Conservation (phyloP, 2,329 filamentous ascomycete genomes). For the Colletotrichum sp. region DNA sequence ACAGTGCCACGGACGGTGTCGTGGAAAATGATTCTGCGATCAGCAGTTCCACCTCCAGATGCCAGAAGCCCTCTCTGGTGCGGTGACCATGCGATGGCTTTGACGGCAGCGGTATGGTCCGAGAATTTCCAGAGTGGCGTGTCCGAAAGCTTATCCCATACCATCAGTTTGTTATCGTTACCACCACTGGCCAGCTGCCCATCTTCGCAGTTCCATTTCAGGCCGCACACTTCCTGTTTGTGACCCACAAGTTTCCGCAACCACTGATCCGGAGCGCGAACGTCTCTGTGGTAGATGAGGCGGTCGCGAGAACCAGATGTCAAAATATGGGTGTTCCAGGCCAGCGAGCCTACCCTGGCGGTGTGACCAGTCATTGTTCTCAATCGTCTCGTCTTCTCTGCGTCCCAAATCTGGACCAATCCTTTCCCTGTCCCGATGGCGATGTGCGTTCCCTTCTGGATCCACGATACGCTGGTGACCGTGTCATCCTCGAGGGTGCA, state of each 20-base stretch:
- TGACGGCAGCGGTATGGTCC: conserved; percentile 94
- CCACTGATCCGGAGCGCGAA: conserved; percentile 90
- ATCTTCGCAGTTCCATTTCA: conserved; percentile 97
- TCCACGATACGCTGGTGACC: conserved; percentile 98
- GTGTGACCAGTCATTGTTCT: conserved; percentile 98
- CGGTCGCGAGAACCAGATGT: conserved; percentile 95
- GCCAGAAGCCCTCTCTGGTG: conserved; percentile 95
- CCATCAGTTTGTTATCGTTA: conserved; percentile 98
- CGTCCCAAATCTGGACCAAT: conserved; percentile 97
- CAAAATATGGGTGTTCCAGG: conserved; percentile 98
- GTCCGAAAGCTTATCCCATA: conserved; percentile 96
- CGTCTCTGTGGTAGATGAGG: conserved; percentile 93
- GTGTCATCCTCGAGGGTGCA: conserved; percentile 93
- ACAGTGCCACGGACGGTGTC: conserved; percentile 85
- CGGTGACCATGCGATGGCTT: conserved; percentile 97
- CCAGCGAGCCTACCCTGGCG: conserved; percentile 88
- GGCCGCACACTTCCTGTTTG: conserved; percentile 96
- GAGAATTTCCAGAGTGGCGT: conserved; percentile 93
- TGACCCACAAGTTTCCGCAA: conserved; percentile 87
- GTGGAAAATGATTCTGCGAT: conserved; percentile 97
- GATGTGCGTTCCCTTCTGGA: conserved; percentile 94
- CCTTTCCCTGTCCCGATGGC: conserved; percentile 95
- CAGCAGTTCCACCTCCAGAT: conserved; percentile 93
- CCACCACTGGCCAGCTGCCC: conserved; percentile 93
- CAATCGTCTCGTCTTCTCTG: conserved; percentile 81